phyloP scores from a whole-genome alignment of 768 basidiomycete genomes.

The Auricularia sp. region DNA sequence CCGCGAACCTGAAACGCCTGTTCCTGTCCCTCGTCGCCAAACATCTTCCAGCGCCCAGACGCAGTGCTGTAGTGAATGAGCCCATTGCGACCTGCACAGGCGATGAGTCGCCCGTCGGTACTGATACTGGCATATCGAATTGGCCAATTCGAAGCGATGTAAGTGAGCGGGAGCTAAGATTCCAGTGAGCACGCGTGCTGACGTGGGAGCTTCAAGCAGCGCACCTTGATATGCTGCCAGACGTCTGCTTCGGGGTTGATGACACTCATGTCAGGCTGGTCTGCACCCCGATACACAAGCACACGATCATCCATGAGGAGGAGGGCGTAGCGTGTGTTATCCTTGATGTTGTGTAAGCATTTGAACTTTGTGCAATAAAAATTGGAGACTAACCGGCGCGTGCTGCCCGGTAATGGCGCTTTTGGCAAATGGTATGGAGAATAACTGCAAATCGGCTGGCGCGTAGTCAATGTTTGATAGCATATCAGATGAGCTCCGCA shows the following conservation, averaged over 20 bases:
- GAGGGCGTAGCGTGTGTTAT: slow-evolving; percentile 93
- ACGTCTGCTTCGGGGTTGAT: slow-evolving; percentile 97
- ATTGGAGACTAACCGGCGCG: slow-evolving; percentile 55
- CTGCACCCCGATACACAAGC: slow-evolving; percentile 88
- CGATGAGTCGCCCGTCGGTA: slow-evolving; percentile 82
- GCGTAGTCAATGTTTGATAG: too few species aligned
- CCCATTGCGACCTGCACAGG: slow-evolving; percentile 84
- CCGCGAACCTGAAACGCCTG: slow-evolving; percentile 81
- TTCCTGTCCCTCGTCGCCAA: slow-evolving; percentile 73
- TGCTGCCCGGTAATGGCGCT: slow-evolving; percentile 88
- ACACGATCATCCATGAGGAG: slow-evolving; percentile 92
- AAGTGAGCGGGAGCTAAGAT: slow-evolving; percentile 76
- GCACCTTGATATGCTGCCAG: slow-evolving; percentile 92
- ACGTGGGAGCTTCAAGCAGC: too few species aligned
- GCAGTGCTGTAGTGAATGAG: slow-evolving; percentile 89
- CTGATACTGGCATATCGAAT: slow-evolving; percentile 87
- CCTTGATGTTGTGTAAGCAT: slow-evolving; percentile 33
- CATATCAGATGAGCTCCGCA: not conserved
- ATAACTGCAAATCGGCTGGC: slow-evolving; percentile 55
- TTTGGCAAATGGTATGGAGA: slow-evolving; percentile 86
- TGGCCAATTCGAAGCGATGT: slow-evolving; percentile 88
- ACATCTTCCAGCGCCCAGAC: slow-evolving; percentile 92
- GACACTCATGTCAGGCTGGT: slow-evolving; percentile 96
- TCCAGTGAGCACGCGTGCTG: too few species aligned
- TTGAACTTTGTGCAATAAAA: too few species aligned